Percentiles rank a stretch among this genome's conserved stretches.
Evolutionary conservation across 495 filamentous ascomycete genomes (phyloP).

Genomic region (Staphylotrichum longicolle): DNA sequence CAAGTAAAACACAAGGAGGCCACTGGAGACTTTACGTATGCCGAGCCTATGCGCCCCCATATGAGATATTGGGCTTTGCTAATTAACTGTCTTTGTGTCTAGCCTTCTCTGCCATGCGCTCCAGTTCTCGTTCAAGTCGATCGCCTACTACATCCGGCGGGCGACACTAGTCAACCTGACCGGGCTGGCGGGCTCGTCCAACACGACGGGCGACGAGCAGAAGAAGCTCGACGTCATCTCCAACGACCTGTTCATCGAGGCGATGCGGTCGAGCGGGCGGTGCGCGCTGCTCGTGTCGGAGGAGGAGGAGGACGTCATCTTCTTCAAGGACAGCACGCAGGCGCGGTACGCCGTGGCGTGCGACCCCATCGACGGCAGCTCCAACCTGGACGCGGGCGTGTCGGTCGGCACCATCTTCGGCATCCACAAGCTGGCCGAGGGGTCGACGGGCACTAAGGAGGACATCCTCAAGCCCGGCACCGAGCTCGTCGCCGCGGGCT

Average conservation of each 20-base stretch:
- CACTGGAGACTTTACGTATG: slow-evolving; percentile 96
- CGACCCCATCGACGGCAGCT: slow-evolving; percentile 96
- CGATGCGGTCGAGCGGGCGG: slow-evolving; percentile 89
- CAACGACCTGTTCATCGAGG: slow-evolving; percentile 93
- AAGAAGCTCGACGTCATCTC: slow-evolving; percentile 99
- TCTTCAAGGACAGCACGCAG: slow-evolving; percentile 72
- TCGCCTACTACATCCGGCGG: slow-evolving; percentile 98
- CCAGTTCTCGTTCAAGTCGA: slow-evolving; percentile 99
- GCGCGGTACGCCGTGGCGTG: slow-evolving; percentile 95
- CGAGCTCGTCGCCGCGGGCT: slow-evolving; percentile 87
- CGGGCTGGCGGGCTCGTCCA: slow-evolving; percentile 90
- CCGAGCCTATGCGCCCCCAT: too few relatives aligned
- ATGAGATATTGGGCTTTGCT: too few relatives aligned
- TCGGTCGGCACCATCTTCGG: slow-evolving; percentile 98
- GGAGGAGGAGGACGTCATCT: slow-evolving; percentile 89
- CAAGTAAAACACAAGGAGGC: slow-evolving; percentile 90
- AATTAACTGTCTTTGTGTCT: neutral
- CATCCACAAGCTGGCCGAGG: slow-evolving; percentile 79
- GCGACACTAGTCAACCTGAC: slow-evolving; percentile 96
- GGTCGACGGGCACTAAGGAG: slow-evolving; percentile 67
- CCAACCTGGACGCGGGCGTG: slow-evolving; percentile 96
- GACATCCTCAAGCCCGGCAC: slow-evolving; percentile 86
- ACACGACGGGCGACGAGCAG: slow-evolving; percentile 95
- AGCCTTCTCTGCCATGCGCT: slow-evolving; percentile 95
- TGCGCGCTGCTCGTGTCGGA: slow-evolving; percentile 90